phyloP scores from a whole-genome alignment of 345 rosid species.

The Citrus maxima region DNA sequence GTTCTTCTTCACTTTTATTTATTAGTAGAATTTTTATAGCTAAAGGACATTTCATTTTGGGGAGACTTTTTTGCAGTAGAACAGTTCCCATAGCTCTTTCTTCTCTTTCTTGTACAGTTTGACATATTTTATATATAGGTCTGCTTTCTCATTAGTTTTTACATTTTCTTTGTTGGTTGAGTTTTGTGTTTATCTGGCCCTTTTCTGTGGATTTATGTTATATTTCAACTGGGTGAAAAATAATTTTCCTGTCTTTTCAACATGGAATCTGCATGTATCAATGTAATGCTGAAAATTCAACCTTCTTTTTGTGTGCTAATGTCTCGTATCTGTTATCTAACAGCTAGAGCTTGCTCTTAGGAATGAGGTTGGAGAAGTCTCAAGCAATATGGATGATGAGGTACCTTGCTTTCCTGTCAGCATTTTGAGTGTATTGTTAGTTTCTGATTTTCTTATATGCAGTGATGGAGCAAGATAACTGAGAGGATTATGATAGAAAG shows the following conservation, averaged over 20 bases:
- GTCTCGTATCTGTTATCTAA: slow-evolving; percentile 14
- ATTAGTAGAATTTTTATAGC: neutral
- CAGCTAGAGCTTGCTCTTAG: slow-evolving; percentile 83
- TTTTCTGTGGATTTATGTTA: neutral
- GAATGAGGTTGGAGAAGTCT: slow-evolving; percentile 51
- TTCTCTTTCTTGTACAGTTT: neutral
- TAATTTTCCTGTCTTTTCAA: neutral
- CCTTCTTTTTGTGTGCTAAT: slow-evolving; percentile 6
- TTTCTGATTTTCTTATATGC: neutral
- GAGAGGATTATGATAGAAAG: neutral
- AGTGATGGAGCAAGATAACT: neutral
- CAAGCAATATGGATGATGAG: slow-evolving; percentile 48
- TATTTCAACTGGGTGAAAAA: neutral
- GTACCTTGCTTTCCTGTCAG: slow-evolving; percentile 34
- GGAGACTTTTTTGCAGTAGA: neutral
- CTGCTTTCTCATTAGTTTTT: neutral
- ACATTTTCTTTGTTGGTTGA: neutral
- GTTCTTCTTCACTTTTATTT: neutral
- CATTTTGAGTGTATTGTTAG: neutral
- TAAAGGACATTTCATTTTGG: neutral
- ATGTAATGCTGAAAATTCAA: neutral
- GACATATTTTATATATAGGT: neutral
- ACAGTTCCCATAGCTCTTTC: neutral
- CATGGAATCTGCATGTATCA: neutral
- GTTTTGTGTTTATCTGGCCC: neutral